These are phyloP conservation scores for Circinella umbellata DNA, from an alignment of 371 early-diverging fungal species.

Conservation along the genomic window DNA sequence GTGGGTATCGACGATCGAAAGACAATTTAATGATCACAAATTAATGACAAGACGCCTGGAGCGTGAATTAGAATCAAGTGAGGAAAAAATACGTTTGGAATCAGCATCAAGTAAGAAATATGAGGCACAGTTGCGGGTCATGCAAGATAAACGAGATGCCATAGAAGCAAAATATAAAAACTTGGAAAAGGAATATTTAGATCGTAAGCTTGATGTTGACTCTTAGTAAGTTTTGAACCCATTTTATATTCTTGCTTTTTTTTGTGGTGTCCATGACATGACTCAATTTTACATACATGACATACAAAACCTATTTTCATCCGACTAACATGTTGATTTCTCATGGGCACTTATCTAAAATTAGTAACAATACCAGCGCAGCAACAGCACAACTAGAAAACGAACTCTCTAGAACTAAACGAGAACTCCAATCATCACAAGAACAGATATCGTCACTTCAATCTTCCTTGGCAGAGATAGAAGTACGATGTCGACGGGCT, in stretches of 20 bases:
- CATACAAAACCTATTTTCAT: too few relatives aligned
- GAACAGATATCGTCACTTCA: constrained; percentile 27
- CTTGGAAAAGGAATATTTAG: constrained; percentile 14
- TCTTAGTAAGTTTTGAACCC: not conserved
- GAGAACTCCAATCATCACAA: constrained; percentile 21
- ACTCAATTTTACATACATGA: too few relatives aligned
- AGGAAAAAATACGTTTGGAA: constrained; percentile 30
- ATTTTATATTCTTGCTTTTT: too few relatives aligned
- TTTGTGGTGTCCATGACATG: too few relatives aligned
- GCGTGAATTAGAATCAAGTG: constrained; percentile 20
- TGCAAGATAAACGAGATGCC: constrained; percentile 33
- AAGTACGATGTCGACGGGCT: constrained; percentile 30
- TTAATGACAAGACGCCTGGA: constrained; percentile 23
- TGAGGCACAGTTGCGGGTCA: constrained; percentile 36
- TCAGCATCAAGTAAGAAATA: constrained; percentile 33
- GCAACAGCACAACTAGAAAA: not conserved
- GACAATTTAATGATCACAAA: constrained; percentile 26
- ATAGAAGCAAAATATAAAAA: constrained; percentile 25
- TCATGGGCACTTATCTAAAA: not conserved
- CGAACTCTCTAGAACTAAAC: not conserved
- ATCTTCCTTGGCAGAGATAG: constrained; percentile 31
- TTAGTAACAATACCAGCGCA: constrained; percentile 2
- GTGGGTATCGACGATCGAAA: constrained; percentile 24
- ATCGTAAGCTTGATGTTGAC: constrained; percentile 7
- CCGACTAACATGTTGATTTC: too few relatives aligned